phyloP scores from a whole-genome alignment of 2,329 filamentous ascomycete species.

The Ophiostoma novo-ulmi region DNA sequence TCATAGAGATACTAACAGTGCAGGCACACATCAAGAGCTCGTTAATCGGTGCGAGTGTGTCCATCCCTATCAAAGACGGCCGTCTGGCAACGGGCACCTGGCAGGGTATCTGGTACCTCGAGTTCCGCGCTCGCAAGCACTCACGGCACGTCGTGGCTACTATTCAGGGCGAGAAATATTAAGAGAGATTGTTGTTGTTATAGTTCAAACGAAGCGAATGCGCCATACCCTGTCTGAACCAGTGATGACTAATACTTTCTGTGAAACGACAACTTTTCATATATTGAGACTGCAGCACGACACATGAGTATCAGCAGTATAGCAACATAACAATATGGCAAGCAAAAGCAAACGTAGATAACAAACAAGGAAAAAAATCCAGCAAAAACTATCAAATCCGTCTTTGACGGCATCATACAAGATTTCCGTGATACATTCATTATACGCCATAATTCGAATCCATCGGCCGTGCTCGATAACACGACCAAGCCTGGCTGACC shows the following conservation, averaged over 20 bases:
- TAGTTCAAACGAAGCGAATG: background rate
- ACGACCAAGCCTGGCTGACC: background rate
- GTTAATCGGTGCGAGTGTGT: slow-evolving; percentile 81
- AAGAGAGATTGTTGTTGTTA: background rate
- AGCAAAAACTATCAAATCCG: slow-evolving; percentile 9
- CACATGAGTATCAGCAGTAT: background rate
- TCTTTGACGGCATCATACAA: background rate
- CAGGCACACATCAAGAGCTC: slow-evolving; percentile 90
- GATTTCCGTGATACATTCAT: background rate
- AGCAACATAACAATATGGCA: background rate
- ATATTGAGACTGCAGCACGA: background rate
- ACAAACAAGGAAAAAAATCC: background rate
- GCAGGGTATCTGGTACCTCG: slow-evolving; percentile 92
- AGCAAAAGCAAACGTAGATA: background rate
- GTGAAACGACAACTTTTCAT: too few relatives aligned
- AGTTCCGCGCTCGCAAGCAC: slow-evolving; percentile 76
- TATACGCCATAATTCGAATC: background rate
- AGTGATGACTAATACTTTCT: background rate
- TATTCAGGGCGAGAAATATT: slow-evolving; percentile 74
- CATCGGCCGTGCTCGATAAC: background rate
- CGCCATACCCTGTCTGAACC: background rate
- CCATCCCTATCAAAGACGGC: slow-evolving; percentile 84
- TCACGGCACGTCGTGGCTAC: slow-evolving; percentile 81
- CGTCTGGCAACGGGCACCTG: slow-evolving; percentile 66
- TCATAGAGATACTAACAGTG: background rate